Conservation (phyloP, 2,329 filamentous ascomycete genomes). For the Cytospora piceae region DNA sequence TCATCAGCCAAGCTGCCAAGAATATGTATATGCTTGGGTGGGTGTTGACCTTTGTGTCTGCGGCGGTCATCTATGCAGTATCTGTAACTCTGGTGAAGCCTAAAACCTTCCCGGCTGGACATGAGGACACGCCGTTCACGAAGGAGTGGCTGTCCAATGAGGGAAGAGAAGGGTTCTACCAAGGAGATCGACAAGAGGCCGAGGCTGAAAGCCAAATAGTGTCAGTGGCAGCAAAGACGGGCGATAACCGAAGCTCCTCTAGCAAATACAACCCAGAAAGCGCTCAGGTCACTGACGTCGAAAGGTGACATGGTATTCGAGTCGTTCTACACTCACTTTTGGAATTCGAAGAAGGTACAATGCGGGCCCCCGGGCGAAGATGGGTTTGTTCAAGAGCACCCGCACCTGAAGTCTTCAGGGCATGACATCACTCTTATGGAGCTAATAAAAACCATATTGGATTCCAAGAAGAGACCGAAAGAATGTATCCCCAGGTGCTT, state of each 20-base stretch:
- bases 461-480: too few species aligned
- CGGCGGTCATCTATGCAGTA: conserved; percentile 35
- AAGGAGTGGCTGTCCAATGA: background rate
- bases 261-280: background rate
- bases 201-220: background rate
- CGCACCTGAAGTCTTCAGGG: too few species aligned
- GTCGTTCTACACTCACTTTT: background rate
- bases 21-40: conserved; percentile 41
- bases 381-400: too few species aligned
- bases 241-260: background rate
- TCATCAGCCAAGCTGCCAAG: conserved; percentile 33
- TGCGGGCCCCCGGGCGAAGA: too few species aligned
- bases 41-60: conserved; percentile 37
- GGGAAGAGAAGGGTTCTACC: background rate
- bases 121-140: background rate
- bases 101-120: conserved; percentile 34
- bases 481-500: too few species aligned
- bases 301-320: background rate
- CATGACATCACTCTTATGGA: too few species aligned
- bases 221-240: background rate
- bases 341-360: too few species aligned
- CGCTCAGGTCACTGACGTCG: background rate
- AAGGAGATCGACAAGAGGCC: background rate
- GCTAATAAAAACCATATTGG: too few species aligned
- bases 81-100: conserved; percentile 32